These are phyloP conservation scores for Peronospora farinosa DNA, from an alignment of 352 stramenopile species.

Conservation along the genomic window DNA sequence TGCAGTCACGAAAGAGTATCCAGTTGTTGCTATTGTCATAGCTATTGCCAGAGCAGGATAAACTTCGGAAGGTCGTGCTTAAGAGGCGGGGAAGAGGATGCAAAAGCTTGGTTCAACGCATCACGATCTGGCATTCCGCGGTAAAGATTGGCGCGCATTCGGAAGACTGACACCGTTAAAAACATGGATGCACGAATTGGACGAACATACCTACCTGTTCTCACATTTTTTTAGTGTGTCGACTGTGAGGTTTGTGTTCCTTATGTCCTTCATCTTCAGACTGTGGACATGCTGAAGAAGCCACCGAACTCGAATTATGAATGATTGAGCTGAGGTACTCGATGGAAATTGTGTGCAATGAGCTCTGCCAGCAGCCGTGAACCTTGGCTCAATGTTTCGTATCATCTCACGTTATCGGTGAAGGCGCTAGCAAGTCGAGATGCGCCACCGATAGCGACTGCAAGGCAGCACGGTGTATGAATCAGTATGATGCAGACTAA, in stretches of 20 bases:
- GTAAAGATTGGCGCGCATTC: constrained; percentile 20
- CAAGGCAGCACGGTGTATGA: too few relatives aligned
- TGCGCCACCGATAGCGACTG: too few relatives aligned
- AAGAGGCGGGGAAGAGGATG: constrained; percentile 11
- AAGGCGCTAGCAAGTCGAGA: too few relatives aligned
- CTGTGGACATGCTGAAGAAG: constrained; percentile 10
- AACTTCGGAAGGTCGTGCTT: constrained; percentile 7
- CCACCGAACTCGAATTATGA: constrained; percentile 28
- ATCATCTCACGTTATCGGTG: constrained; percentile 28
- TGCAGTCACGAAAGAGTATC: constrained; percentile 53
- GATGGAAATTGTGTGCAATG: constrained; percentile 4
- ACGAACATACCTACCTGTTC: constrained; percentile 13
- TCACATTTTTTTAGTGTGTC: constrained; percentile 3
- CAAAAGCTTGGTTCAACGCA: constrained; percentile 25
- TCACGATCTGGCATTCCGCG: constrained; percentile 21
- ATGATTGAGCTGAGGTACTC: constrained; percentile 16
- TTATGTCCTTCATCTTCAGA: constrained; percentile 1
- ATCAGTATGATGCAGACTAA: too few relatives aligned
- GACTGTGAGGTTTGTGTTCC: background rate
- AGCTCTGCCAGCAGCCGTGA: constrained; percentile 26
- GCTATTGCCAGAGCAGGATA: background rate
- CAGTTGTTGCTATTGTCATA: too few relatives aligned
- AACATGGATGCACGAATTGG: constrained; percentile 29
- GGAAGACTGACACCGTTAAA: constrained; percentile 2
- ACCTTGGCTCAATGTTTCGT: constrained; percentile 16